Evolutionary conservation across 2,329 filamentous ascomycete genomes (phyloP).

Genomic region (Fusarium nematophilum): DNA sequence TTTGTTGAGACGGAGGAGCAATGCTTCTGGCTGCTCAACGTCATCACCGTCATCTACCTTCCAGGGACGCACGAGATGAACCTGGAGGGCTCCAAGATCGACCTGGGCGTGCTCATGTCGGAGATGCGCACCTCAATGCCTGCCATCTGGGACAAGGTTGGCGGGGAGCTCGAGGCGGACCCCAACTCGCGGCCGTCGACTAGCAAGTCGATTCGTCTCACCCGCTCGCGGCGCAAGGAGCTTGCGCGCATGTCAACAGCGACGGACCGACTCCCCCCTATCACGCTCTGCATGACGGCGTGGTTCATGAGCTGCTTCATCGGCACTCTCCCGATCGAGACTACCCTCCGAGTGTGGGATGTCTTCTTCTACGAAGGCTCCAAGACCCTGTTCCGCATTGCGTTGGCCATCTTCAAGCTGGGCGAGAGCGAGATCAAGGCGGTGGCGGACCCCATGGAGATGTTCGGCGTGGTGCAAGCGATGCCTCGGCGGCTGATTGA

Average conservation of each 20-base stretch:
- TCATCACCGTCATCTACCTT: constrained; percentile 88
- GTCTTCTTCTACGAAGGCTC: constrained; percentile 95
- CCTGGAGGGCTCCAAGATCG: constrained; percentile 91
- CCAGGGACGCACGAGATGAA: constrained; percentile 93
- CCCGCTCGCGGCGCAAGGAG: constrained; percentile 54
- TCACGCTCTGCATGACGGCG: constrained; percentile 90
- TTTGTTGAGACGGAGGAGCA: constrained; percentile 92
- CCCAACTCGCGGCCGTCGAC: constrained; percentile 52
- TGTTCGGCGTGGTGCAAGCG: constrained; percentile 92
- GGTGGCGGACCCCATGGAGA: constrained; percentile 89
- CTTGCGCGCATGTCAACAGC: constrained; percentile 51
- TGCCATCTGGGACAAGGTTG: constrained; percentile 87
- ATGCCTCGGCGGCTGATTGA: constrained; percentile 85
- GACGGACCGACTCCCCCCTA: constrained; percentile 78
- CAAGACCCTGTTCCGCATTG: constrained; percentile 92
- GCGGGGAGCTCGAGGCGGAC: constrained; percentile 74
- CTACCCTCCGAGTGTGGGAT: constrained; percentile 93
- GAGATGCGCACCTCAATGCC: constrained; percentile 86
- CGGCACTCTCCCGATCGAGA: constrained; percentile 90
- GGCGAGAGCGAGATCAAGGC: constrained; percentile 84
- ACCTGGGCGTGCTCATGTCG: constrained; percentile 92
- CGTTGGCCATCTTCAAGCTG: constrained; percentile 89
- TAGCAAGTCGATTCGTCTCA: constrained; percentile 50
- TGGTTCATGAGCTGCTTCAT: constrained; percentile 99
- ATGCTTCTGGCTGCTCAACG: constrained; percentile 90